Conservation (phyloP, 768 basidiomycete species). For the Lentinula boryana region DNA sequence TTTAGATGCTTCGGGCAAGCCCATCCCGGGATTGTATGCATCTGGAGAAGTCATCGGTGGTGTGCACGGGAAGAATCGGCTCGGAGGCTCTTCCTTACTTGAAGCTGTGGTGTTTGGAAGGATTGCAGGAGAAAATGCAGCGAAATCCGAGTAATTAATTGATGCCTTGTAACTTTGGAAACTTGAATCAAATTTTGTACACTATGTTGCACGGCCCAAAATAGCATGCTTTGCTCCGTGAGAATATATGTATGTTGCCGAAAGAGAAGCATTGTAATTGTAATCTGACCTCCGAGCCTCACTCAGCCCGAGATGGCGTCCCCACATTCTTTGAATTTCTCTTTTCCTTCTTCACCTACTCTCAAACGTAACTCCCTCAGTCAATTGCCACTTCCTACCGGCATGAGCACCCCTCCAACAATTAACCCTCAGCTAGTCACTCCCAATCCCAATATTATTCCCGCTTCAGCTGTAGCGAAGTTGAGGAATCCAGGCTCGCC, state of each 20-base stretch:
- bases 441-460: neutral
- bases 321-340: conserved; percentile 10
- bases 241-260: neutral
- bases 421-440: neutral
- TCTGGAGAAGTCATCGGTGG: conserved; percentile 23
- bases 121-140: conserved; percentile 17
- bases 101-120: conserved; percentile 24
- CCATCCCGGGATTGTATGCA: conserved; percentile 18
- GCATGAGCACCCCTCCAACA: neutral
- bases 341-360: neutral
- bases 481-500: conserved; percentile 1
- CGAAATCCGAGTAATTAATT: neutral
- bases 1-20: conserved; percentile 9
- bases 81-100: conserved; percentile 21
- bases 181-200: too few relatives aligned
- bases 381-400: conserved; percentile 6
- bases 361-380: conserved; percentile 3
- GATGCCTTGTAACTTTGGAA: neutral
- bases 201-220: neutral
- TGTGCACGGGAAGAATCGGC: conserved; percentile 21
- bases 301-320: conserved; percentile 2
- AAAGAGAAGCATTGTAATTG: neutral
- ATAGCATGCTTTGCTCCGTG: neutral
- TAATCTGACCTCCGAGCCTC: neutral
- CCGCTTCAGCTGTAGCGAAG: neutral